A percentile compares a stretch with the other conserved stretches of the same genome.
phyloP scores from a whole-genome alignment of 208 protist genomes.

The Acanthamoeba rhysodes region DNA sequence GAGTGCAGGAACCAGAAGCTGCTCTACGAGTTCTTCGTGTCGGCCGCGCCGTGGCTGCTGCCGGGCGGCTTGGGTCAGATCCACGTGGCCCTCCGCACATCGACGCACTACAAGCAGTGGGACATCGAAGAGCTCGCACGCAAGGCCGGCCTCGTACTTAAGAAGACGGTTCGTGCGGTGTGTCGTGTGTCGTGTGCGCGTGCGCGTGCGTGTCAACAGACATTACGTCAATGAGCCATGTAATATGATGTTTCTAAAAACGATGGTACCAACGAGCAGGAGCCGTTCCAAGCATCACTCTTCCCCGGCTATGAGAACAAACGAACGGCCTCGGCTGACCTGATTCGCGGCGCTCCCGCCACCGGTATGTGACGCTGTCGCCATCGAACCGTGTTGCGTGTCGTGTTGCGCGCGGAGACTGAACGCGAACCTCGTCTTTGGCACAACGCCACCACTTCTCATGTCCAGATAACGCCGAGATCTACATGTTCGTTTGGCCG shows the following conservation, averaged over 20 bases:
- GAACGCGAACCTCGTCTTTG: neutral
- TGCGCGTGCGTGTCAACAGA: neutral
- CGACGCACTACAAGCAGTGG: conserved; percentile 12
- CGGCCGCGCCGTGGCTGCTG: neutral
- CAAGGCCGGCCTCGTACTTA: neutral
- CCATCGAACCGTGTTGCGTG: too few species aligned
- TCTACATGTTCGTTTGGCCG: neutral
- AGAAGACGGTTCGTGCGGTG: neutral
- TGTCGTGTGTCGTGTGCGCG: neutral
- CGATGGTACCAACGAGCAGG: neutral
- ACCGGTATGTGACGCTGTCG: neutral
- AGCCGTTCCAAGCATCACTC: neutral
- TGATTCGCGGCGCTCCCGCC: neutral
- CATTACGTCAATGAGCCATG: too few species aligned
- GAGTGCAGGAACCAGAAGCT: neutral
- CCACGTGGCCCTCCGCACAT: conserved; percentile 16
- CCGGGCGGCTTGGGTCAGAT: neutral
- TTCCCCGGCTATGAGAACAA: conserved; percentile 17
- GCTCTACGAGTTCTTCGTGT: conserved; percentile 29
- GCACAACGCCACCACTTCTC: neutral
- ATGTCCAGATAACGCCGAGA: neutral
- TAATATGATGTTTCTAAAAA: too few species aligned
- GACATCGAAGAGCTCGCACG: neutral
- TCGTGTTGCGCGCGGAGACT: neutral
- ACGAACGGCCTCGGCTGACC: neutral